phyloP scores from a whole-genome alignment of 179 eudicot genomes.

The Corrigiola litoralis region DNA sequence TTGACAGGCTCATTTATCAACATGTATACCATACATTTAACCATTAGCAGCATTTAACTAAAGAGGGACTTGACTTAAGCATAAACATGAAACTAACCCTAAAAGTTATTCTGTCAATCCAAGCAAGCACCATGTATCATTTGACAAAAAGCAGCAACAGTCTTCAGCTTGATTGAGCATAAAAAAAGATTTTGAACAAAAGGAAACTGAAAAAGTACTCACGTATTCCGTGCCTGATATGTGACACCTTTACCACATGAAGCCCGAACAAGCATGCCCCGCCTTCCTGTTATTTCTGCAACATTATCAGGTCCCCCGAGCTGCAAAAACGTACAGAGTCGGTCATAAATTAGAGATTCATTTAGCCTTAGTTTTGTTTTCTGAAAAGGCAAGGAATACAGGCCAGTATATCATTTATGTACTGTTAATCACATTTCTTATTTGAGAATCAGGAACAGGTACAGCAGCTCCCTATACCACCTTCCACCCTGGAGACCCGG shows the following conservation, averaged over 20 bases:
- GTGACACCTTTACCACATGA: constrained; percentile 95
- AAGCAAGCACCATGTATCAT: not conserved
- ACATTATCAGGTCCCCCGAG: constrained; percentile 98
- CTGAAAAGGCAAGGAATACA: too few relatives aligned
- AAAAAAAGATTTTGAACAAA: not conserved
- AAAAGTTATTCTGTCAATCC: not conserved
- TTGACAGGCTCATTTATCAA: too few relatives aligned
- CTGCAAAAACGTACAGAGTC: constrained; percentile 36
- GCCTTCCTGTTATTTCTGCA: constrained; percentile 96
- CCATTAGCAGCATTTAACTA: not conserved
- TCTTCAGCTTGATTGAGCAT: not conserved
- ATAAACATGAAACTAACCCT: too few relatives aligned
- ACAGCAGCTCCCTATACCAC: too few relatives aligned
- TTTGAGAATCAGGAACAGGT: too few relatives aligned
- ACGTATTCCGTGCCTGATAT: constrained; percentile 97
- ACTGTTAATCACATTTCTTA: too few relatives aligned
- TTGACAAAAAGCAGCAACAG: not conserved
- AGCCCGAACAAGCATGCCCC: constrained; percentile 95
- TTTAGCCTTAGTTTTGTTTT: too few relatives aligned
- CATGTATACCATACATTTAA: too few relatives aligned
- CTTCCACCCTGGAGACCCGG: too few relatives aligned
- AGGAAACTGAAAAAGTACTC: constrained; percentile 35
- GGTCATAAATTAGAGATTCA: not conserved
- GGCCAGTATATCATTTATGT: too few relatives aligned
- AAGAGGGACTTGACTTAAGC: not conserved